Evolutionary conservation across 306 rosid genomes (phyloP).

Genomic region (Canavalia gladiata): DNA sequence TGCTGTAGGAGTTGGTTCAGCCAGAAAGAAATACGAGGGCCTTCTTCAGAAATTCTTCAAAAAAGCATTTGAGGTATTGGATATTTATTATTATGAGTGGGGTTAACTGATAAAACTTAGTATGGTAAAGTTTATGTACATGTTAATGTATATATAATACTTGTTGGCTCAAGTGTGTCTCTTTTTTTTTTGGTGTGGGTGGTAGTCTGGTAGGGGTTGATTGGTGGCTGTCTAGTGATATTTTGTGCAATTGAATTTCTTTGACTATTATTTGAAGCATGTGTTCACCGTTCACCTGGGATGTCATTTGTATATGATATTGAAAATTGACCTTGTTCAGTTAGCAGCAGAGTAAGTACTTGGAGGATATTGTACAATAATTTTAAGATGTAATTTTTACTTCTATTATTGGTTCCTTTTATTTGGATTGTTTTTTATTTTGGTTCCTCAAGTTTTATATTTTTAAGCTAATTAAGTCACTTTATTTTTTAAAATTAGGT

Average conservation of each 20-base stretch:
- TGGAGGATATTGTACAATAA: background rate
- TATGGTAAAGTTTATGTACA: slow-evolving; percentile 15
- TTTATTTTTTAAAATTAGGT: too few species aligned
- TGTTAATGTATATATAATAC: background rate
- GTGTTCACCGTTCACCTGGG: background rate
- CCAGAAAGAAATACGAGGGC: slow-evolving; percentile 84
- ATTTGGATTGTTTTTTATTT: too few species aligned
- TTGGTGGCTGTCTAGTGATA: slow-evolving; percentile 5
- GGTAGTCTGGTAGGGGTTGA: background rate
- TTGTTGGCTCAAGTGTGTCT: background rate
- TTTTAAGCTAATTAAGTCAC: too few species aligned
- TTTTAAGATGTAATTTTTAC: background rate
- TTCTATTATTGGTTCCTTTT: too few species aligned
- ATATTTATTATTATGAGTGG: slow-evolving; percentile 15
- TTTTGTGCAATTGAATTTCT: background rate
- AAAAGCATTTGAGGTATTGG: slow-evolving; percentile 88
- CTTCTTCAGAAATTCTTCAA: slow-evolving; percentile 73
- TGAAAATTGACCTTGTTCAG: too few species aligned
- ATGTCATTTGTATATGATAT: slow-evolving; percentile 18
- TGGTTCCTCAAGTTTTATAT: too few species aligned
- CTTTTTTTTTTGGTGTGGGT: background rate
- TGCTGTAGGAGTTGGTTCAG: slow-evolving; percentile 90
- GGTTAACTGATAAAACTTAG: background rate
- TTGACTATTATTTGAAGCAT: slow-evolving; percentile 6
- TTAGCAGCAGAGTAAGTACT: background rate